These are phyloP conservation scores for Paraglomus brasilianum DNA, from an alignment of 192 early-diverging fungal species.

Conservation along the genomic window DNA sequence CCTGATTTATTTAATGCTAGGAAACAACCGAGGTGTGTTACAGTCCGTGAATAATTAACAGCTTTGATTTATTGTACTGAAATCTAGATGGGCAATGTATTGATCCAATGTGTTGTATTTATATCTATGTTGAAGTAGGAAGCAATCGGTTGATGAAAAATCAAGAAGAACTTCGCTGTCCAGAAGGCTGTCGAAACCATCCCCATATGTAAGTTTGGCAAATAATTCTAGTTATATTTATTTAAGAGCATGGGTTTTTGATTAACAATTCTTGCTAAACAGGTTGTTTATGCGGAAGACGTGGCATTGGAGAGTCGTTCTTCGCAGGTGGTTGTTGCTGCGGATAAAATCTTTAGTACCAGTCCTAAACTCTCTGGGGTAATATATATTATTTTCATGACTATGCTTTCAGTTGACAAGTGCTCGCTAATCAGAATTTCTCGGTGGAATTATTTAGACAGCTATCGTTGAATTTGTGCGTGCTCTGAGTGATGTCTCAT, in stretches of 20 bases:
- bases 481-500: conserved; percentile 78
- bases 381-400: conserved; percentile 1
- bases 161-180: neutral
- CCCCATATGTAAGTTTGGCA: conserved; percentile 7
- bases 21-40: conserved; percentile 19
- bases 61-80: too few species aligned
- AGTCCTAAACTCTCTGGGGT: conserved; percentile 74
- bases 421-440: too few species aligned
- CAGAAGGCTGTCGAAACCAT: neutral
- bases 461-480: conserved; percentile 90
- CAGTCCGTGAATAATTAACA: too few species aligned
- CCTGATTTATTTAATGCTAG: conserved; percentile 33
- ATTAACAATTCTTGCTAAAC: neutral
- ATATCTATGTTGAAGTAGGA: neutral
- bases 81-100: too few species aligned
- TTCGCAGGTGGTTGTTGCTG: conserved; percentile 73
- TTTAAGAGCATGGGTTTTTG: neutral
- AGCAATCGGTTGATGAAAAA: neutral
- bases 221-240: neutral
- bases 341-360: conserved; percentile 84
- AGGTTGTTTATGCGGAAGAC: conserved; percentile 37
- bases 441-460: conserved; percentile 29
- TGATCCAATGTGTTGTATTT: too few species aligned
- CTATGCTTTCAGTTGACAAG: too few species aligned
- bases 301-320: conserved; percentile 57